Percentiles rank a stretch among this genome's conserved stretches.
These are phyloP conservation scores for Tilletia setariae DNA, from an alignment of 1,284 basidiomycete genomes.

Conservation along the genomic window DNA sequence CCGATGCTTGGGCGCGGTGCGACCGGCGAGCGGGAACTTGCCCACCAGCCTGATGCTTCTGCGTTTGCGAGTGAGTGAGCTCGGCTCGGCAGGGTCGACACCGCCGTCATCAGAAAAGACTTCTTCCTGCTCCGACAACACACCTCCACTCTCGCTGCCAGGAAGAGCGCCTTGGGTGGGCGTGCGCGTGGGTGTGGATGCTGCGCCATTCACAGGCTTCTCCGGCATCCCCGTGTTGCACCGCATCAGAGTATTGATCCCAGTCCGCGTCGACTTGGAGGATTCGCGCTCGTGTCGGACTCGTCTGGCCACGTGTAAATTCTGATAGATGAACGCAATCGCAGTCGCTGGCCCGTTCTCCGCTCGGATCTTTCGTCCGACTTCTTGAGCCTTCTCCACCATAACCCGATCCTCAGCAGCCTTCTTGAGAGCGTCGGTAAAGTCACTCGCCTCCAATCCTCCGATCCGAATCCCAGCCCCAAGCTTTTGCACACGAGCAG, in stretches of 20 bases:
- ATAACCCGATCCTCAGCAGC: constrained; percentile 39
- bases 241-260: neutral
- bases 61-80: no score
- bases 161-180: neutral
- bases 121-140: neutral
- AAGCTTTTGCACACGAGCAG: constrained; percentile 38
- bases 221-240: neutral
- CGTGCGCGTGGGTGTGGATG: neutral
- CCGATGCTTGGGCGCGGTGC: neutral
- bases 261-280: no score
- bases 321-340: constrained; percentile 39
- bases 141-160: neutral
- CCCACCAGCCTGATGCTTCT: no score
- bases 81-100: neutral
- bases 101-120: neutral
- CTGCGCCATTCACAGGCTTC: no score
- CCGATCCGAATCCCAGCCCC: constrained; percentile 38
- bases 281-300: neutral
- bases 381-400: constrained; percentile 41
- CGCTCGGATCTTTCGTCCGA: constrained; percentile 40
- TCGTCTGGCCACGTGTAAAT: constrained; percentile 29
- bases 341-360: constrained; percentile 44
- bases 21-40: neutral
- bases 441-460: constrained; percentile 23
- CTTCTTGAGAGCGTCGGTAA: constrained; percentile 30